Base-by-base conservation (phyloP, 495 filamentous ascomycete genomes). In the Trichoderma orchidacearum region DNA sequence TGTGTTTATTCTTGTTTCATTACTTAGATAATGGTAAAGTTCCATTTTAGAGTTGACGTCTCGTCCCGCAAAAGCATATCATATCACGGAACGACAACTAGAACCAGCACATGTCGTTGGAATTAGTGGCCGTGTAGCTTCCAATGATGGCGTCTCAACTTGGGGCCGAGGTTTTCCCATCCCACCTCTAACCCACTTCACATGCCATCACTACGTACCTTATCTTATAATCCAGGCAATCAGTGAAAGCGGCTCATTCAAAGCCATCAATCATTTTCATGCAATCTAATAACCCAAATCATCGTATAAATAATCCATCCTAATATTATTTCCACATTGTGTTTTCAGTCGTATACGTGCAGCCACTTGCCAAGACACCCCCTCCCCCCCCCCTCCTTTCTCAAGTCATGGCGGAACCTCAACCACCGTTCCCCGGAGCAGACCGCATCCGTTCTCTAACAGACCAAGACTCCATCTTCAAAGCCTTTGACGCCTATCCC, bases 401-500 rank as follows among this genome's bases (percentile, higher is more conserved):
- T 5, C 5, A 48, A 11, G 36, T 13, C n/a, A 57, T 57, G 45
- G 32, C 41, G 31, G 13, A n/a, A 18, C 15, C 28, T 11, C 56
- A 23, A 17, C 17, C 12, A 25, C 23, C 56, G 3, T 23, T 38
- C 27, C 29, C 56, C 0, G 48, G 56, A 29, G 45, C 48, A 21
- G 30, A 57, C 18, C 30, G 45, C 23, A 57, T 57, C 45, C 56
- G 56, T 31, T 50, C 56, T 12, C 29, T 57, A 18, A 52, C 15
- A 17, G 56, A 57, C 28, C 41, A 57, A 17, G 56, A 57, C 34
- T 18, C 41, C 56, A 31, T 52, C 27, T 57, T 52, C 56, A 38
- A 8, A 30, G 56, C 56, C 48, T 57, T 57, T 31, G 56, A 57
- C 45, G 21, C 45, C 11, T 57, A 57, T 21, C 56, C 56, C 23